Percentiles rank a stretch among this genome's conserved stretches.
These are phyloP conservation scores for Apiospora arundinis DNA, from an alignment of 2,329 filamentous ascomycete genomes.

Conservation along the genomic window DNA sequence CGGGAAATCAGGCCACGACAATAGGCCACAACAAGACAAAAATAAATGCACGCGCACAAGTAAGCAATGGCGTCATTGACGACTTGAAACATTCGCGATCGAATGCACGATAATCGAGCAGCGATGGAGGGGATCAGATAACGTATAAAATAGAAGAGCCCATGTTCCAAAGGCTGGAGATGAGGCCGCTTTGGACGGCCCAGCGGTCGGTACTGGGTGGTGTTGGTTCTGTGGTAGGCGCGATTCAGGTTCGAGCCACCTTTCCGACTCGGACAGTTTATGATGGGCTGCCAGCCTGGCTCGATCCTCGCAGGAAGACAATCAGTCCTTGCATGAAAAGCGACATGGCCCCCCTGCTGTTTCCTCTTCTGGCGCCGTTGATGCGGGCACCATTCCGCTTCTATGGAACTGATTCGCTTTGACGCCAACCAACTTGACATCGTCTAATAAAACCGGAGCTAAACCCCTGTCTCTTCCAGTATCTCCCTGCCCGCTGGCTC, in stretches of 20 bases:
- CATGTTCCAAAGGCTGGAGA: slow-evolving; percentile 7
- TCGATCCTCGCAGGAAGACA: slow-evolving; percentile 15
- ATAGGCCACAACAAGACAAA: not conserved
- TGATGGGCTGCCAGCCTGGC: slow-evolving; percentile 8
- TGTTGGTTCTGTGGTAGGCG: slow-evolving; percentile 14
- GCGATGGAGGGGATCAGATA: slow-evolving; percentile 11
- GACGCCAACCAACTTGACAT: slow-evolving; percentile 18
- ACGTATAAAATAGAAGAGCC: not conserved
- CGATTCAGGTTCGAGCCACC: slow-evolving; percentile 7
- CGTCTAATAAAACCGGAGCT: slow-evolving; percentile 17
- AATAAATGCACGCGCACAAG: not conserved
- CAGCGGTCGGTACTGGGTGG: slow-evolving; percentile 10
- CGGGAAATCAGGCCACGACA: not conserved
- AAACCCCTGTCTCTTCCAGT: not conserved
- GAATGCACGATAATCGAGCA: slow-evolving; percentile 11
- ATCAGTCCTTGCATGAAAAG: slow-evolving; percentile 7
- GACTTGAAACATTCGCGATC: slow-evolving; percentile 18
- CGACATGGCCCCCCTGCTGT: slow-evolving; percentile 5
- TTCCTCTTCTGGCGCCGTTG: not conserved
- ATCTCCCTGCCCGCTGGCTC: not conserved
- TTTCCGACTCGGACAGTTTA: slow-evolving; percentile 15
- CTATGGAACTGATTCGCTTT: slow-evolving; percentile 16
- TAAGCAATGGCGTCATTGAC: slow-evolving; percentile 11
- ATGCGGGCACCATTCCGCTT: slow-evolving; percentile 16
- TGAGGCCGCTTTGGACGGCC: slow-evolving; percentile 7